Percentiles rank a stretch among this genome's conserved stretches.
phyloP scores from a whole-genome alignment of 768 basidiomycete species.

The Lactarius pseudohatsudake region DNA sequence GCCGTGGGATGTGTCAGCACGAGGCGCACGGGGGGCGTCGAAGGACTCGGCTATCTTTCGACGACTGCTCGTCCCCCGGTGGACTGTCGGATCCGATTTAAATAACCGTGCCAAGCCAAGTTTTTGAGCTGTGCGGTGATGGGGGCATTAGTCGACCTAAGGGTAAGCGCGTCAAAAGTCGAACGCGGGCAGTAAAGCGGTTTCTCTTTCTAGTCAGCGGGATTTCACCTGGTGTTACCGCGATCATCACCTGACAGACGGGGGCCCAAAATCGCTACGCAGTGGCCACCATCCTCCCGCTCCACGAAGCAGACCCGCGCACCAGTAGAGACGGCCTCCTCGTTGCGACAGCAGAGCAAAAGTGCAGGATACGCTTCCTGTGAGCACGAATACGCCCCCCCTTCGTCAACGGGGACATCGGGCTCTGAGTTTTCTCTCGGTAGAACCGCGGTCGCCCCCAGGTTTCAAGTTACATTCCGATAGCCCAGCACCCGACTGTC shows the following conservation, averaged over 20 bases:
- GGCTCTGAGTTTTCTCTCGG: conserved; percentile 9
- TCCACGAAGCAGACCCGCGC: conserved; percentile 13
- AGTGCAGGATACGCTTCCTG: conserved; percentile 6
- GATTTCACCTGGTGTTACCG: background rate
- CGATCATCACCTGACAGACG: background rate
- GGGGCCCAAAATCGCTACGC: conserved; percentile 2
- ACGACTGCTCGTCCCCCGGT: background rate
- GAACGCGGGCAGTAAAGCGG: background rate
- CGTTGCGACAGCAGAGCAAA: background rate
- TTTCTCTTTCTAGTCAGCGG: conserved; percentile 1
- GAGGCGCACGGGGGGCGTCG: background rate
- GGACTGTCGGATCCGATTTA: background rate
- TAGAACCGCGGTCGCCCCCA: background rate
- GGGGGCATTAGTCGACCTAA: conserved; percentile 9
- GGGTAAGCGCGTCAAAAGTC: background rate
- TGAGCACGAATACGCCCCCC: background rate
- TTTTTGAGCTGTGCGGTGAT: background rate
- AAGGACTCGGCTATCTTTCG: conserved; percentile 9
- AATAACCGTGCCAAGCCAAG: background rate
- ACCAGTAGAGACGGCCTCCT: background rate
- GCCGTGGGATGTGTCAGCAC: background rate
- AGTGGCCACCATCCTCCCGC: background rate
- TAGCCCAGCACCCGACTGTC: background rate
- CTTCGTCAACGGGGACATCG: conserved; percentile 12
- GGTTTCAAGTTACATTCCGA: no score